Evolutionary conservation across 371 early-diverging fungal genomes (phyloP), one percentile per base, ranked within the genome.

Genomic region (Fennellomyces sp.): DNA sequence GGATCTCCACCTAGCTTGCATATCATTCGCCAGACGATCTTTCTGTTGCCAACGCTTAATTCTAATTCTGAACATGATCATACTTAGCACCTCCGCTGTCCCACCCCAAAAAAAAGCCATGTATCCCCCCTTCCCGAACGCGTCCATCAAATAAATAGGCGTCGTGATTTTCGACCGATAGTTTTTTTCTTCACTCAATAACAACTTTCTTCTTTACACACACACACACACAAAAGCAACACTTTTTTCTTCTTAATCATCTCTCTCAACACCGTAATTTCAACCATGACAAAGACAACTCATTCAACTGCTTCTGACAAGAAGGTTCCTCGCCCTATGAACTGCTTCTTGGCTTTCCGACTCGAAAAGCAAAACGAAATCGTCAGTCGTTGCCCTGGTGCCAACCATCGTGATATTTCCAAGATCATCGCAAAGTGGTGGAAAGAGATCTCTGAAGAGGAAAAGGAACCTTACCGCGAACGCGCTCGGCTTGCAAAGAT

Each of bases 401-500:
- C 79, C 25, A 86, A 85, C 51, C 85, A 87, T 73, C 88, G 85
- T 56, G 86, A 86, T 47, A 77, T 89, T 8, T 86, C 84, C n/a
- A 76, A 81, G 33, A 82, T 89, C 49, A 84, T 85, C 51, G 89
- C 85, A 3, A 73, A 84, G 52, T 83, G 82, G 87, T 89, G 90
- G 90, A 82, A 78, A 55, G 67, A 70, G 17, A 80, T 82, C 58
- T 61, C 78, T 17, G 78, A 81, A 11, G 64, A 69, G 7, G 81
- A 85, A 35, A 88, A 86, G 71, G 76, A 82, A 33, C 65, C 69
- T 42, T 89, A 83, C 63, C 69, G 80, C 15, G 75, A 78, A 64
- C 76, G 76, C 58, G 89, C 90, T 5, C 81, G 83, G 42, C 39
- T 72, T 15, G 80, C 76, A n/a, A 83, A 83, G 56, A 53, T 72